Conservation (phyloP, 352 stramenopile genomes). For the Phytophthora fragariae region DNA sequence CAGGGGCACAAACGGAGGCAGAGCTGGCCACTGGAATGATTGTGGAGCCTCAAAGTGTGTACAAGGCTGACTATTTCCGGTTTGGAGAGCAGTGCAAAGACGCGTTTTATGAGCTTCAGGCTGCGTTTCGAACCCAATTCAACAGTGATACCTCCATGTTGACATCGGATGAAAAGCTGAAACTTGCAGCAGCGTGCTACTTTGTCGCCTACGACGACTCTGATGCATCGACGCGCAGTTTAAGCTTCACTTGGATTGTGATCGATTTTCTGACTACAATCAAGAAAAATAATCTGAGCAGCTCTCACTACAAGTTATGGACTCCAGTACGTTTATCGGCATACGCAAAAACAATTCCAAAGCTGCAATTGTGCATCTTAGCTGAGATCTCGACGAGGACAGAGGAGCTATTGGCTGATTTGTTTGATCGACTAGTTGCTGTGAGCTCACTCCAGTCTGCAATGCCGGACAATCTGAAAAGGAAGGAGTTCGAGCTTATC, state of each 20-base stretch:
- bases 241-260: conserved; percentile 84
- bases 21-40: conserved; percentile 84
- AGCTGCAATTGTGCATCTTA: conserved; percentile 70
- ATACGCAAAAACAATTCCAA: conserved; percentile 49
- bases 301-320: conserved; percentile 34
- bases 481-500: conserved; percentile 52
- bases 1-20: conserved; percentile 63
- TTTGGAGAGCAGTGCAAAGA: conserved; percentile 81
- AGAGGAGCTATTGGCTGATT: conserved; percentile 57
- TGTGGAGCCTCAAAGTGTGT: conserved; percentile 59
- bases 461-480: conserved; percentile 51
- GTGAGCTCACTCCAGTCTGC: conserved; percentile 51
- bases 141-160: conserved; percentile 29
- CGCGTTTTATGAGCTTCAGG: conserved; percentile 59
- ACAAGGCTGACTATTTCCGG: conserved; percentile 82
- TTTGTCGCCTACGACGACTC: conserved; percentile 63
- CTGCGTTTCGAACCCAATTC: conserved; percentile 62
- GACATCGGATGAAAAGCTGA: conserved; percentile 32
- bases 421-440: conserved; percentile 75
- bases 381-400: conserved; percentile 56
- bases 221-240: conserved; percentile 33
- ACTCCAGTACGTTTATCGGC: conserved; percentile 31
- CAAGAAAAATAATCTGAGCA: conserved; percentile 33
- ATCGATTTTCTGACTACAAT: conserved; percentile 61
- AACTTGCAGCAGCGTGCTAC: conserved; percentile 77